phyloP scores from a whole-genome alignment of 2,329 filamentous ascomycete genomes.

The Geoglossum cookeanum region DNA sequence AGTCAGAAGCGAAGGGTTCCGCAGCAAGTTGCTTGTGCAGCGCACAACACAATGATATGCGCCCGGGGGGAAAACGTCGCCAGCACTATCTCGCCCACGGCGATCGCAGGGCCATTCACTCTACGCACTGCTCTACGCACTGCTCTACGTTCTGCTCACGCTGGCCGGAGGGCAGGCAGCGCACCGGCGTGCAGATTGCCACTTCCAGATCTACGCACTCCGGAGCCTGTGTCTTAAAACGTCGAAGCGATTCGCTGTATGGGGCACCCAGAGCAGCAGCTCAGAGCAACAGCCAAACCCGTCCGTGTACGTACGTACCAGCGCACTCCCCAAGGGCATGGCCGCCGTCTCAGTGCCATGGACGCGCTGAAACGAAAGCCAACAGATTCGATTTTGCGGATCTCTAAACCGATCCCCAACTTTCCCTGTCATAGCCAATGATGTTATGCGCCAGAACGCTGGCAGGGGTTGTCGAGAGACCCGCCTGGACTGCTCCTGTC shows the following conservation, averaged over 20 bases:
- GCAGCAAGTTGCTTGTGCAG: background rate
- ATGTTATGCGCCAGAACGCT: constrained; percentile 1
- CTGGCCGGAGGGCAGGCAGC: background rate
- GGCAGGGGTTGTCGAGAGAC: background rate
- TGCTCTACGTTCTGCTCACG: too few species aligned
- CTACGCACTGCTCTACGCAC: too few species aligned
- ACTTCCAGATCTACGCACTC: background rate
- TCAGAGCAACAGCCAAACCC: background rate
- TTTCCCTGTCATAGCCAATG: background rate
- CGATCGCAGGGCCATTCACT: background rate
- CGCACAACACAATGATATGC: constrained; percentile 3
- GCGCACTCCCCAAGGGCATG: background rate
- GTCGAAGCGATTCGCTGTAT: background rate
- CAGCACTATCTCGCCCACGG: background rate
- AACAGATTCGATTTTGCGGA: background rate
- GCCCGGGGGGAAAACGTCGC: constrained; percentile 1
- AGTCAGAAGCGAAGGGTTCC: constrained; percentile 1
- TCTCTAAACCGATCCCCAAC: background rate
- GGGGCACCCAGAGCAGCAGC: background rate
- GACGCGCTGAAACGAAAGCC: background rate
- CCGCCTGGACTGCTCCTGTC: background rate
- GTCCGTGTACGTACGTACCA: background rate
- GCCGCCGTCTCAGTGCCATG: background rate
- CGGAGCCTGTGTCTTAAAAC: background rate
- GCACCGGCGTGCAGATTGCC: background rate